phyloP scores from a whole-genome alignment of 768 basidiomycete species.

The Hypholoma fasciculare region DNA sequence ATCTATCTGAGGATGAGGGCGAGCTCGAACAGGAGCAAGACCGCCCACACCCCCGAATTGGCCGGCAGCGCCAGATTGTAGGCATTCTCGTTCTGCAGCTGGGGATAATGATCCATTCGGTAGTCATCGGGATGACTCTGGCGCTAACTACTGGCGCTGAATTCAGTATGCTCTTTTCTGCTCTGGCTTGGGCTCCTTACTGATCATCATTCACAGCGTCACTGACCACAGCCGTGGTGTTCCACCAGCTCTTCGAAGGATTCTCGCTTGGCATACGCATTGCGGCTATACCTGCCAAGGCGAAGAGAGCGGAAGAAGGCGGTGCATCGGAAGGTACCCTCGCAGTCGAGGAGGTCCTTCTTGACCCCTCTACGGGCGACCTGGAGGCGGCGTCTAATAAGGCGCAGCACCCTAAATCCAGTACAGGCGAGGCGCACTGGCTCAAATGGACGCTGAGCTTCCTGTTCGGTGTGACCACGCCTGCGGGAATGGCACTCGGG shows the following conservation, averaged over 20 bases:
- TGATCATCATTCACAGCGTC: constrained; percentile 45
- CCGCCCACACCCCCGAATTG: constrained; percentile 33
- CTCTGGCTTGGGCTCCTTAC: not conserved
- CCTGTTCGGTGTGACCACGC: constrained; percentile 75
- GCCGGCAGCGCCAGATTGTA: constrained; percentile 65
- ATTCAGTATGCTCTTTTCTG: constrained; percentile 52
- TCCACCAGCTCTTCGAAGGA: constrained; percentile 86
- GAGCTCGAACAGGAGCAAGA: not conserved
- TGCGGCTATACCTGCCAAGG: constrained; percentile 52
- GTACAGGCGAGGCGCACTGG: constrained; percentile 25
- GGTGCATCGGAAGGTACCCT: not conserved
- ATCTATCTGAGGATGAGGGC: constrained; percentile 3
- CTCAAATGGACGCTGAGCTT: constrained; percentile 56
- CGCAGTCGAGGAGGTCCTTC: not conserved
- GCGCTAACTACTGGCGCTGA: constrained; percentile 68
- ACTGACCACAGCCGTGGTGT: constrained; percentile 70
- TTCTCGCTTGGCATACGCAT: constrained; percentile 82
- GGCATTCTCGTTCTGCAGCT: constrained; percentile 80
- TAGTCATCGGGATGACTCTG: constrained; percentile 79
- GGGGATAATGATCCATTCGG: constrained; percentile 83
- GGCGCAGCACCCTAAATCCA: not conserved
- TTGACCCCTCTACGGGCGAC: not conserved
- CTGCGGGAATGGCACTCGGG: constrained; percentile 64
- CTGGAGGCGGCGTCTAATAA: not conserved
- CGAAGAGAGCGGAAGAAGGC: not conserved